Conservation (phyloP, 305 asterid species). For the Fraxinus latifolia region DNA sequence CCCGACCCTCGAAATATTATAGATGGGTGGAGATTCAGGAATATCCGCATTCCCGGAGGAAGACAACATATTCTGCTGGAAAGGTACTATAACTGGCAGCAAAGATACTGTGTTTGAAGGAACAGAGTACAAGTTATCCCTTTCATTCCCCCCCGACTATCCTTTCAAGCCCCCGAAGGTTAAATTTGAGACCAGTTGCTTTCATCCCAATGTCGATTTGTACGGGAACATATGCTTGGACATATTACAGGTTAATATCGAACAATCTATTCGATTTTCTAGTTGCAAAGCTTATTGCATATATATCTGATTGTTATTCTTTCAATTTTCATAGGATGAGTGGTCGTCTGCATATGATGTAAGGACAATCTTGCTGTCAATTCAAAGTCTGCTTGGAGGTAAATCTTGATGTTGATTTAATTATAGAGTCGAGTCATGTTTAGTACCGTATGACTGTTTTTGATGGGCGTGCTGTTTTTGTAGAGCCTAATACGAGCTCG, state of each 20-base stretch:
- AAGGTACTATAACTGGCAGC: constrained; percentile 85
- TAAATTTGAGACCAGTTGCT: constrained; percentile 84
- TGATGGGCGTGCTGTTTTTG: background rate
- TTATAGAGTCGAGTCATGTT: background rate
- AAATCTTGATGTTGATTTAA: background rate
- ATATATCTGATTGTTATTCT: background rate
- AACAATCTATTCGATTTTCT: background rate
- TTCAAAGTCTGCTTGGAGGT: constrained; percentile 98
- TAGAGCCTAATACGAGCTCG: constrained; percentile 86
- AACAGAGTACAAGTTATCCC: constrained; percentile 76
- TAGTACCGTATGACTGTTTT: background rate
- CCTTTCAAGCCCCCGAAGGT: constrained; percentile 92
- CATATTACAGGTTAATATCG: constrained; percentile 62
- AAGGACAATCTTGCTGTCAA: constrained; percentile 81
- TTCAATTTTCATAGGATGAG: constrained; percentile 47
- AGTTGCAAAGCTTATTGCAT: background rate
- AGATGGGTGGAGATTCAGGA: constrained; percentile 90
- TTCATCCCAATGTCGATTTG: constrained; percentile 82
- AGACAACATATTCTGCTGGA: constrained; percentile 91
- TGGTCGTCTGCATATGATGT: constrained; percentile 98
- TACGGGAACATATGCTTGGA: constrained; percentile 87
- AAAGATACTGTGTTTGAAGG: constrained; percentile 88
- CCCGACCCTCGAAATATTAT: background rate
- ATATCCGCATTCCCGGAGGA: constrained; percentile 94
- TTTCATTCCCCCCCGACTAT: constrained; percentile 64